Evolutionary conservation across 1,284 basidiomycete species (phyloP).

Genomic region (Cutaneotrichosporon sp.): DNA sequence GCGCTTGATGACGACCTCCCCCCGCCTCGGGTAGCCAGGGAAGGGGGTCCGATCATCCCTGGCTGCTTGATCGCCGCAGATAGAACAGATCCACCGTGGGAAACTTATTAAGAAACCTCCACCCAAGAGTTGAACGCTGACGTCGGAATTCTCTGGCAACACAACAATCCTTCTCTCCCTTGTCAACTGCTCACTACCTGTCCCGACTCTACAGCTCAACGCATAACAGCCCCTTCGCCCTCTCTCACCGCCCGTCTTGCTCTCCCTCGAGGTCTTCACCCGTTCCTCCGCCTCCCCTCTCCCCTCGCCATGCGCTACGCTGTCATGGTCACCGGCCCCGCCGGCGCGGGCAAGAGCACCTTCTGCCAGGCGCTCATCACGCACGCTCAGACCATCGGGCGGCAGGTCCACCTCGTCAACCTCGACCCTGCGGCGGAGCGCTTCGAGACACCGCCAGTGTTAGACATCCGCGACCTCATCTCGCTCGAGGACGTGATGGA

Average conservation of each 20-base stretch:
- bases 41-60: neutral
- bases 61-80: neutral
- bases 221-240: too few relatives aligned
- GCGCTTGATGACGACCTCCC: neutral
- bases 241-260: too few relatives aligned
- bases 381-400: constrained; percentile 79
- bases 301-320: constrained; percentile 81
- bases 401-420: constrained; percentile 92
- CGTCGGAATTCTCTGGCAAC: neutral
- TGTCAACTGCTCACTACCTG: neutral
- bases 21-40: neutral
- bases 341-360: constrained; percentile 97
- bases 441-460: constrained; percentile 89
- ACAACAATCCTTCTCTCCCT: neutral
- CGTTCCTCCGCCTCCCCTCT: neutral
- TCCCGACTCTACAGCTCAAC: neutral
- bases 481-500: constrained; percentile 95
- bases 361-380: constrained; percentile 88
- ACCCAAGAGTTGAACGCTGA: neutral
- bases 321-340: constrained; percentile 71
- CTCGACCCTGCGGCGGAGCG: constrained; percentile 94
- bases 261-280: too few relatives aligned
- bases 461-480: constrained; percentile 94
- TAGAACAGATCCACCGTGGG: neutral
- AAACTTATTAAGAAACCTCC: neutral